Conservation (phyloP, 1,284 basidiomycete genomes). For the Ceratobasidium sp. region DNA sequence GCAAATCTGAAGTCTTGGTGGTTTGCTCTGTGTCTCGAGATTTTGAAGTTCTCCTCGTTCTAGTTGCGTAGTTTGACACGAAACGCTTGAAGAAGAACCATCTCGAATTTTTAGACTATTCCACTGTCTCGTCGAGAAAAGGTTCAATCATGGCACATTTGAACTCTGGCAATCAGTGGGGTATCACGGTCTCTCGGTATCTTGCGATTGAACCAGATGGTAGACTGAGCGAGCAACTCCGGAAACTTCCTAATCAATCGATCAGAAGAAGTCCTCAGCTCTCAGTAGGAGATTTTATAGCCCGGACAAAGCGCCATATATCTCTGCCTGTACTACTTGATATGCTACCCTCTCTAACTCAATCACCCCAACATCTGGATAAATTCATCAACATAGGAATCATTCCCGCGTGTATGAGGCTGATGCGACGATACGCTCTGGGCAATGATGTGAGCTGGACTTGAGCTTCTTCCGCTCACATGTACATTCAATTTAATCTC, state of each 20-base stretch:
- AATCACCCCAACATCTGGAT: neutral
- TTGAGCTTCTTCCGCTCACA: neutral
- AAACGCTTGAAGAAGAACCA: too few relatives aligned
- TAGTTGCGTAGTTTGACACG: too few relatives aligned
- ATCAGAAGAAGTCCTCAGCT: too few relatives aligned
- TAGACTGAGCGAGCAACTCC: neutral
- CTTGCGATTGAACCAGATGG: neutral
- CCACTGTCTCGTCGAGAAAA: too few relatives aligned
- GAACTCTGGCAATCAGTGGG: slow-evolving; percentile 11
- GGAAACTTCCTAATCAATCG: neutral
- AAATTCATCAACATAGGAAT: slow-evolving; percentile 9
- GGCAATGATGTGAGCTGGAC: neutral
- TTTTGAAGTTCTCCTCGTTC: too few relatives aligned
- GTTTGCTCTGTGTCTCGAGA: too few relatives aligned
- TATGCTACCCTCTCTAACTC: neutral
- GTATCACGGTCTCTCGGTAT: neutral
- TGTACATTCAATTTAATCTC: neutral
- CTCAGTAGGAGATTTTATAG: neutral
- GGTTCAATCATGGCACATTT: too few relatives aligned
- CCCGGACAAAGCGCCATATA: neutral
- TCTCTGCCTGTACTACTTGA: neutral
- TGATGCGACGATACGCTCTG: neutral
- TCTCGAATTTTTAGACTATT: too few relatives aligned
- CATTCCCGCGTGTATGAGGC: neutral
- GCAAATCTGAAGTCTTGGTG: too few relatives aligned